Conservation (phyloP, 148 eudicot species). For the Bassia scoparia region DNA sequence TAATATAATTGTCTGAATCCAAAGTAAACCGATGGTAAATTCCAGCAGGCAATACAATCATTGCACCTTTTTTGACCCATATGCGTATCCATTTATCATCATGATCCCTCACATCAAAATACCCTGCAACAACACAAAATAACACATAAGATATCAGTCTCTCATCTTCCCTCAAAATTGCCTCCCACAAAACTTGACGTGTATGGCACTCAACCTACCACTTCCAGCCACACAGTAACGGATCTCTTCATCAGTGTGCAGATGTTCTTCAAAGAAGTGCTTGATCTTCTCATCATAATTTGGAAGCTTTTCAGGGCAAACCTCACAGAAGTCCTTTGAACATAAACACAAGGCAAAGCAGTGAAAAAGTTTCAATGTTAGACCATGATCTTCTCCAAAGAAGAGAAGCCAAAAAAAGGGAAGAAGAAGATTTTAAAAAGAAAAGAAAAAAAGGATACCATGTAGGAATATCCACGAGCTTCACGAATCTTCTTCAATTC, state of each 20-base stretch:
- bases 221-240: slow-evolving; percentile 91
- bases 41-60: slow-evolving; percentile 98
- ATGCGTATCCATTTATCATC: slow-evolving; percentile 90
- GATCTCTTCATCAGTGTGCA: slow-evolving; percentile 99
- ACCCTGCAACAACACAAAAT: slow-evolving; percentile 45
- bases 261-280: slow-evolving; percentile 81
- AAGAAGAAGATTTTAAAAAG: not conserved
- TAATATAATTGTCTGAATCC: slow-evolving; percentile 82
- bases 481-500: slow-evolving; percentile 80
- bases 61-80: slow-evolving; percentile 90
- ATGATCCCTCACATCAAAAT: slow-evolving; percentile 89
- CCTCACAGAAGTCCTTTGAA: slow-evolving; percentile 71
- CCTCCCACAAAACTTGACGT: not conserved
- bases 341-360: not conserved
- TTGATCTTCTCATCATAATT: slow-evolving; percentile 89
- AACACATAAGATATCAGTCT: slow-evolving; percentile 10
- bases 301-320: slow-evolving; percentile 82
- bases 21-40: slow-evolving; percentile 96
- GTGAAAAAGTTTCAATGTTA: not conserved
- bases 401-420: not conserved
- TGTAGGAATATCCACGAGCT: slow-evolving; percentile 82
- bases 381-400: not conserved
- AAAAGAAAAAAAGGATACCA: slow-evolving; percentile 32
- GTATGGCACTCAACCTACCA: slow-evolving; percentile 42
- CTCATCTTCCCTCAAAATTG: not conserved